Base-by-base conservation (phyloP, 352 stramenopile species). In the Phytophthora pseudosyringae region DNA sequence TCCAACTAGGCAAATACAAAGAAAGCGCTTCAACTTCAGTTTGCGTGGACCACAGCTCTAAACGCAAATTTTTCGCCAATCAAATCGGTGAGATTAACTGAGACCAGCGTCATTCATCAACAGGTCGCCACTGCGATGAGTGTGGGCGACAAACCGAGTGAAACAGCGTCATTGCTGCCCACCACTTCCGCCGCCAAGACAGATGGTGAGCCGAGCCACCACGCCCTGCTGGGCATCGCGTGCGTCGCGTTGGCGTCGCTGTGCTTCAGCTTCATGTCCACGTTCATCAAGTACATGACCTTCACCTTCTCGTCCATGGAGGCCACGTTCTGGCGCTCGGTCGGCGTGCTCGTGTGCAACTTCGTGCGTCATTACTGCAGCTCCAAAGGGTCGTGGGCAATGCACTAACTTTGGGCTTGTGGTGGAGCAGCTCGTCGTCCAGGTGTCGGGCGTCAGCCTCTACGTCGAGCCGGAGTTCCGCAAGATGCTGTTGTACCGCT, bases 211-310 rank as follows among this genome's bases (percentile, higher is more conserved):
- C 36, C 68, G 13, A 43, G 55, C 26, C 71, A 80, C 39, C 80
- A 91, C 64, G 68, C 73, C 38, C 69, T 91, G 18, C 44, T 88
- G 16, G 84, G 84, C 29, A 75, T 93, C 10, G 50, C 67, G 28
- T 83, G 68, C 44, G 81, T 93, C 18, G 82, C 82, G 0, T 46
- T 71, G 41, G 88, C 85, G 15, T 85, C 84, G 1, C 65, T 93
- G 16, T 91, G 79, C 61, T 93, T 93, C 62, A 90, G 82, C 47
- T 58, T 91, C 76, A 91, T 91, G 81, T 86, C 76, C 15, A 89
- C 79, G 13, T 77, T 89, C 40, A 69, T 91, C 67, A 93, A 93
- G 78, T 89, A 83, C 73, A 73, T 79, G 49, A 87, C 80, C 21
- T 85, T 69, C 67, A 76, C 66, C 40, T 88, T 91, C 64, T 85